Evolutionary conservation across 2,329 filamentous ascomycete genomes (phyloP).

Genomic region (Stemphylium lycopersici): DNA sequence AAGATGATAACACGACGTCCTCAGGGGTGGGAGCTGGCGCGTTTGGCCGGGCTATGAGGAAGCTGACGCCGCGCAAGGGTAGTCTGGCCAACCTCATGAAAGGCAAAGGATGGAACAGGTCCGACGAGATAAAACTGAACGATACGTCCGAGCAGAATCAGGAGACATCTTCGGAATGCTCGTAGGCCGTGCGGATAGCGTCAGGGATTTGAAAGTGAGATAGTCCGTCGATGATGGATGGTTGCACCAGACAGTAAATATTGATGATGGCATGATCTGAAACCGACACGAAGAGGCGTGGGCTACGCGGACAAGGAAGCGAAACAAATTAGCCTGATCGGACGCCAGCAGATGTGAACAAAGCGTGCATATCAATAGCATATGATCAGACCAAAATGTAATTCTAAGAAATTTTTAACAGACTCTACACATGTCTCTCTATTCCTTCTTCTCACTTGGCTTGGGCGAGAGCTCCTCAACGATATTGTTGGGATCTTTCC

Average conservation of each 20-base stretch:
- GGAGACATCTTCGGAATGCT: slow-evolving; percentile 14
- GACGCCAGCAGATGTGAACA: neutral
- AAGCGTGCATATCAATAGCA: neutral
- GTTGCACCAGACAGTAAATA: neutral
- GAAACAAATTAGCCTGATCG: too few relatives aligned
- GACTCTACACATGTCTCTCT: neutral
- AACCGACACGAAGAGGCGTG: neutral
- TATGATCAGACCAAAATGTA: neutral
- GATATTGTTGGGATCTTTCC: slow-evolving; percentile 68
- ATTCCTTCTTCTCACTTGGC: slow-evolving; percentile 30
- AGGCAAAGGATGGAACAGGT: slow-evolving; percentile 39
- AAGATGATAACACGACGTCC: slow-evolving; percentile 19
- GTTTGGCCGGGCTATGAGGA: slow-evolving; percentile 40
- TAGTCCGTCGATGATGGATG: neutral
- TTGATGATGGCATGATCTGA: neutral
- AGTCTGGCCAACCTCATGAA: slow-evolving; percentile 45
- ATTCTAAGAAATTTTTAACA: neutral
- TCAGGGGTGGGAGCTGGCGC: slow-evolving; percentile 27
- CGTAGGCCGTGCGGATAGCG: neutral
- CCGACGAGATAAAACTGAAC: slow-evolving; percentile 19
- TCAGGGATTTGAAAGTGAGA: neutral
- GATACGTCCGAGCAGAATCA: neutral
- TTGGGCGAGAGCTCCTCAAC: slow-evolving; percentile 60
- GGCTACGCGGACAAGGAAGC: too few relatives aligned
- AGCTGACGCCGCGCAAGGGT: slow-evolving; percentile 43